Evolutionary conservation across 2,329 filamentous ascomycete species (phyloP), one percentile per base, ranked within the genome.

Genomic region (Phyllosticta citrichinensis): DNA sequence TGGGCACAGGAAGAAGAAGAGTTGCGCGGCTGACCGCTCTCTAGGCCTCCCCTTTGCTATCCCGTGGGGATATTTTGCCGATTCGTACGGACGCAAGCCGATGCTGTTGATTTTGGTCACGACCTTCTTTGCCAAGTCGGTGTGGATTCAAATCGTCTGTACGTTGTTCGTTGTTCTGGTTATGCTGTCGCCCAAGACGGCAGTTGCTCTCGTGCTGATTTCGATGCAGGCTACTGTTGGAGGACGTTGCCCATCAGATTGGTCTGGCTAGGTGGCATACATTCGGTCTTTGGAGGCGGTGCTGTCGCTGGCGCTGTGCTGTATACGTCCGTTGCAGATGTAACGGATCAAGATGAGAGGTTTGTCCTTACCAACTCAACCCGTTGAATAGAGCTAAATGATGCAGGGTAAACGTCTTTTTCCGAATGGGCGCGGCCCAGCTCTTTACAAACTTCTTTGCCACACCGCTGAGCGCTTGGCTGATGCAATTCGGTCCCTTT

Each of bases 401-500:
- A 27, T 63, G 65, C 14, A 64, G 72, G 52, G 66, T 68, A 11
- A 63, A 65, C 2, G 62, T 67, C 5, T 73, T 74, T 59, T 63
- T 75, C 11, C 67, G 65, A 3, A 52, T 71, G 6, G 68, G 65
- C 3, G 71, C 68, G 2, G 64, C 64, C 3, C 68, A 68, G 51
- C 58, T 74, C 22, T 57, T 66, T 10, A 64, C 67, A 3, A 65
- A 61, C 27, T 65, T 75, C 19, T 35, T 71, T 54, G 69, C 69
- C 56, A 68, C 73, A 33, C 69, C 71, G 5, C 11, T 74, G 1
- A 65, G 67, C 24, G 71, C 72, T 5, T 66, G 64, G 63, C 65
- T 74, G 17, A 74, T 75, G 73, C 62, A 58, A 17, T 63, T 57
- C n/a, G 68, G 66, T 53, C 71, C 71, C 1, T 74, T 71, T 68